Conservation (phyloP, 2,329 filamentous ascomycete genomes). For the Phoma sp. region DNA sequence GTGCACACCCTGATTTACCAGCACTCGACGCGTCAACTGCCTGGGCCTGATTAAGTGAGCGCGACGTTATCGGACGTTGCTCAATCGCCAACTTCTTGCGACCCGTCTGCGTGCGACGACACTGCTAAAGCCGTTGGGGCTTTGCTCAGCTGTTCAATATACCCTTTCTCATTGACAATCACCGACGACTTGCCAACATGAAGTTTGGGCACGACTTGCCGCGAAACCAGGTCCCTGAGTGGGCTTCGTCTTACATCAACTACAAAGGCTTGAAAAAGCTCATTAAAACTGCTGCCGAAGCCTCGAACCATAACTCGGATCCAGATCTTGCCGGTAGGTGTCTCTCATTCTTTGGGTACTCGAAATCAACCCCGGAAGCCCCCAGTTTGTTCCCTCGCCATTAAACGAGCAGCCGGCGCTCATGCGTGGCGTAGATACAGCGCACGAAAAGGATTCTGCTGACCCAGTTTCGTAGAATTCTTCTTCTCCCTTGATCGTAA, state of each 20-base stretch:
- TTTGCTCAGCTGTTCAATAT: conserved; percentile 1
- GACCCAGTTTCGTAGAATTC: conserved; percentile 70
- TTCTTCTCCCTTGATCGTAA: conserved; percentile 97
- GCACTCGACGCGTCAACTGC: conserved; percentile 27
- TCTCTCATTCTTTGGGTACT: background rate
- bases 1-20: conserved; percentile 31
- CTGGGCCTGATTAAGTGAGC: conserved; percentile 24
- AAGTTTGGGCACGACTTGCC: conserved; percentile 66
- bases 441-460: conserved; percentile 3
- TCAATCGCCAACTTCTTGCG: conserved; percentile 20
- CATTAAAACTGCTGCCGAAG: conserved; percentile 78
- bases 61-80: conserved; percentile 15
- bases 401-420: background rate
- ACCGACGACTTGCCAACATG: conserved; percentile 37
- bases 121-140: background rate
- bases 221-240: conserved; percentile 85
- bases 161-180: background rate
- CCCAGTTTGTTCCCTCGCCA: background rate
- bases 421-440: background rate
- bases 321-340: conserved; percentile 88
- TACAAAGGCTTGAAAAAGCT: conserved; percentile 95
- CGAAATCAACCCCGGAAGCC: background rate
- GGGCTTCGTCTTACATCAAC: conserved; percentile 83
- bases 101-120: conserved; percentile 15
- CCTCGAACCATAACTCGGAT: conserved; percentile 71